Evolutionary conservation across 495 filamentous ascomycete genomes (phyloP).

Genomic region (Aspergillus asperescens): DNA sequence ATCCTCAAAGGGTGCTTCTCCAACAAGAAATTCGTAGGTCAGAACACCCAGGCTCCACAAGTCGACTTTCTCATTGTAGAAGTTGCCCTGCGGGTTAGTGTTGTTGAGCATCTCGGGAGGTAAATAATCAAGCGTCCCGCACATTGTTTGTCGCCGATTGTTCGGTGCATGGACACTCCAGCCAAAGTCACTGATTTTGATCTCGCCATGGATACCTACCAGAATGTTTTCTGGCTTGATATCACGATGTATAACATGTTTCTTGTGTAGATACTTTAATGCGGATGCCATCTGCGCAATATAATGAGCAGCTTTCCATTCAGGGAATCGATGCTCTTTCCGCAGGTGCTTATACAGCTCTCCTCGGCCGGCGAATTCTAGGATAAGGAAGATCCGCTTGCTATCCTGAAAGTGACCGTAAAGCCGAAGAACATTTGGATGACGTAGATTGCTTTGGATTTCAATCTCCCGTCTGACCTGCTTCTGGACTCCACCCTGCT

Average conservation of each 20-base stretch:
- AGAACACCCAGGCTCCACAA: conserved; percentile 93
- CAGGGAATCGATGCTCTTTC: conserved; percentile 80
- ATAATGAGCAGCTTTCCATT: conserved; percentile 95
- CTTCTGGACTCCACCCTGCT: conserved; percentile 90
- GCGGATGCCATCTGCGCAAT: conserved; percentile 98
- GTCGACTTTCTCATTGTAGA: conserved; percentile 92
- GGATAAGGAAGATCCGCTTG: conserved; percentile 91
- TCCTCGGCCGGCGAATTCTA: conserved; percentile 92
- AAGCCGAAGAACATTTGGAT: conserved; percentile 91
- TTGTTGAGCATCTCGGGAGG: conserved; percentile 96
- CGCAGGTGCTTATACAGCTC: conserved; percentile 97
- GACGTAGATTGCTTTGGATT: conserved; percentile 92
- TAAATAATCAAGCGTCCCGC: conserved; percentile 94
- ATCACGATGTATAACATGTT: conserved; percentile 97
- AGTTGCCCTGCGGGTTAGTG: conserved; percentile 71
- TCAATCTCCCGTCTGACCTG: conserved; percentile 96
- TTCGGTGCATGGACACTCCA: conserved; percentile 98
- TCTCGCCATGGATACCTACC: conserved; percentile 93
- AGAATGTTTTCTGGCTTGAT: conserved; percentile 99
- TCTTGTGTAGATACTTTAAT: conserved; percentile 86
- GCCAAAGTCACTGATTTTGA: conserved; percentile 97
- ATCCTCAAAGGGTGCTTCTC: conserved; percentile 95
- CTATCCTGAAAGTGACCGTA: conserved; percentile 97
- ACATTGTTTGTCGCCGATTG: conserved; percentile 90
- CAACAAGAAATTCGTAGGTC: conserved; percentile 94